A percentile compares a stretch with the other conserved stretches of the same genome.
phyloP scores from a whole-genome alignment of 2,329 filamentous ascomycete genomes.

The Calonectria honghensis region DNA sequence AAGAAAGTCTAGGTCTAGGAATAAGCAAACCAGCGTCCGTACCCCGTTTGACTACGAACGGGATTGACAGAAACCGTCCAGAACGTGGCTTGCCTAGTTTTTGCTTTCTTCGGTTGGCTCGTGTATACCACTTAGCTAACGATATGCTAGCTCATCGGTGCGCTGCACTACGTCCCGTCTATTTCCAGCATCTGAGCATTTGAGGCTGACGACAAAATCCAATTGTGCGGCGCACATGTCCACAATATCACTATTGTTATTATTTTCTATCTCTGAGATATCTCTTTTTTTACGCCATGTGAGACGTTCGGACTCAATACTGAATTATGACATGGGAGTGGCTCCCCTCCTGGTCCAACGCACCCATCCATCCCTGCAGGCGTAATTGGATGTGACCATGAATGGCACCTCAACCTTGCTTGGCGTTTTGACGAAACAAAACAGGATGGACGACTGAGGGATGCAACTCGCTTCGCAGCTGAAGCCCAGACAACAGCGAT shows the following conservation, averaged over 20 bases:
- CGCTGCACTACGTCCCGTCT: background rate
- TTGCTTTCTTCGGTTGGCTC: background rate
- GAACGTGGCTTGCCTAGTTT: conserved; percentile 19
- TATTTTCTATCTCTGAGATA: background rate
- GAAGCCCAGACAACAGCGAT: conserved; percentile 15
- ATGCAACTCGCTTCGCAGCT: conserved; percentile 25
- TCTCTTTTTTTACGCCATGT: conserved; percentile 1
- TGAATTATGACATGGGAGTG: conserved; percentile 26
- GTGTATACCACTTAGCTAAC: background rate
- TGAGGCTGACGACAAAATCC: background rate
- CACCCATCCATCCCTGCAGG: conserved; percentile 12
- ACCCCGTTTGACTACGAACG: conserved; percentile 4
- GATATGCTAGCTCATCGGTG: background rate
- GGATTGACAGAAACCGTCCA: conserved; percentile 33
- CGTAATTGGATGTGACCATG: conserved; percentile 28
- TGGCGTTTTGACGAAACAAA: conserved; percentile 48
- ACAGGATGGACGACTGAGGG: conserved; percentile 49
- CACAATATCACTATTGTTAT: background rate
- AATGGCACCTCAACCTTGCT: conserved; percentile 2
- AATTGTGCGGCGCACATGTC: background rate
- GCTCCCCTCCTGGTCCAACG: background rate
- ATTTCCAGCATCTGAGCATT: background rate
- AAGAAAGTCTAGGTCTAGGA: conserved; percentile 3
- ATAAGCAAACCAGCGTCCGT: conserved; percentile 14
- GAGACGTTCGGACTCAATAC: conserved; percentile 16